These are phyloP conservation scores for Phialophora verrucosa DNA, from an alignment of 2,329 filamentous ascomycete species.

Conservation along the genomic window DNA sequence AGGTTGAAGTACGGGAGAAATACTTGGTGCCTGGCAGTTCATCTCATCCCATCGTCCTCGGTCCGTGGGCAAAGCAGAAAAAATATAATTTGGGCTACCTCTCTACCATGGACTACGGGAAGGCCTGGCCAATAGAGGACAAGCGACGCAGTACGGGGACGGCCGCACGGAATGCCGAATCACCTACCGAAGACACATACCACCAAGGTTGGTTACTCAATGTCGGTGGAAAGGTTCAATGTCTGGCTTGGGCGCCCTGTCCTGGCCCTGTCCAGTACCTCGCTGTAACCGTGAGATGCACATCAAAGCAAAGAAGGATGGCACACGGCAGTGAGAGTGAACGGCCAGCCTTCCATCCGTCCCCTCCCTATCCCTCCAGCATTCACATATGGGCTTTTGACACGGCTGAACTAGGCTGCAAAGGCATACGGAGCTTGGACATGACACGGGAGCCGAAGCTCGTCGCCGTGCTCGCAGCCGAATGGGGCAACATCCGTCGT, in stretches of 20 bases:
- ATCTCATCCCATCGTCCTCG: conserved; percentile 57
- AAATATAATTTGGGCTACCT: conserved; percentile 51
- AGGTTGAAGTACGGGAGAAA: conserved; percentile 18
- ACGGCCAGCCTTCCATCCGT: conserved; percentile 58
- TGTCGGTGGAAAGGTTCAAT: conserved; percentile 60
- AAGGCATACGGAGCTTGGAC: conserved; percentile 50
- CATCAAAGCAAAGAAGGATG: conserved; percentile 45
- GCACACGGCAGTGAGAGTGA: conserved; percentile 34
- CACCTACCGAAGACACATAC: conserved; percentile 23
- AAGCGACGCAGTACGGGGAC: neutral
- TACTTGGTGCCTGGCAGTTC: conserved; percentile 34
- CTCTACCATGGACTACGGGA: conserved; percentile 52
- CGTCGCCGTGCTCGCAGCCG: conserved; percentile 59
- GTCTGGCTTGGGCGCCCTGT: conserved; percentile 56
- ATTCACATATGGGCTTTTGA: conserved; percentile 66
- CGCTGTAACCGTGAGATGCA: conserved; percentile 54
- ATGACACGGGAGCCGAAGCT: conserved; percentile 53
- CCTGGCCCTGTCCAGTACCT: conserved; percentile 61
- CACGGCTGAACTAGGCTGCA: conserved; percentile 38
- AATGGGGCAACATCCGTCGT: conserved; percentile 62
- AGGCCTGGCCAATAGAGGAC: conserved; percentile 49
- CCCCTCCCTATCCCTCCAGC: conserved; percentile 54
- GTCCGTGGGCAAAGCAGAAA: conserved; percentile 54
- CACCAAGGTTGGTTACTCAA: conserved; percentile 62
- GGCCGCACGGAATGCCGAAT: neutral